phyloP scores from a whole-genome alignment of 2,329 filamentous ascomycete species.

The Xylariomycetidae sp. region DNA sequence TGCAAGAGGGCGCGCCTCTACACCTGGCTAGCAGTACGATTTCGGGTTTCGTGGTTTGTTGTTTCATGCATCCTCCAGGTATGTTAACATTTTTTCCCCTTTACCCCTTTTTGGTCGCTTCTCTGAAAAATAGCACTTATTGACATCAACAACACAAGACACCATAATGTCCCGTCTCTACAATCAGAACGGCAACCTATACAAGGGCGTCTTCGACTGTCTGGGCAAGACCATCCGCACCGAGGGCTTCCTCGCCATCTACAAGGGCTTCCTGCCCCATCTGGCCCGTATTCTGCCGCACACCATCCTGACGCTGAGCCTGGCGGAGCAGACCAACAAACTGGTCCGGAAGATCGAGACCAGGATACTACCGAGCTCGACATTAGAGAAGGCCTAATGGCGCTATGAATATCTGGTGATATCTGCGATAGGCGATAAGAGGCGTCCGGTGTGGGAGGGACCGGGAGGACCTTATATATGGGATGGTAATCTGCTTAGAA shows the following conservation, averaged over 20 bases:
- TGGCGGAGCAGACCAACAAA: constrained; percentile 98
- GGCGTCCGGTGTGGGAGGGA: too few relatives aligned
- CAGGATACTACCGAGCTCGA: constrained; percentile 42
- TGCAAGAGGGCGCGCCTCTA: constrained; percentile 85
- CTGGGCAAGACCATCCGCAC: constrained; percentile 85
- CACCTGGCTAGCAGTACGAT: constrained; percentile 85
- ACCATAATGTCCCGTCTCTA: constrained; percentile 99
- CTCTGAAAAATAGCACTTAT: too few relatives aligned
- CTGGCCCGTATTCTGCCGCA: constrained; percentile 91
- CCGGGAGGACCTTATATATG: too few relatives aligned
- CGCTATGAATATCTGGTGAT: neutral
- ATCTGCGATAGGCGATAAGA: too few relatives aligned
- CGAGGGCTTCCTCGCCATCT: constrained; percentile 87
- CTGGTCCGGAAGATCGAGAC: constrained; percentile 74
- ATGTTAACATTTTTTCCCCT: constrained; percentile 24
- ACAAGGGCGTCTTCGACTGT: constrained; percentile 89
- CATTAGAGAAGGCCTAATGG: constrained; percentile 25
- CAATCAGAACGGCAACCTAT: constrained; percentile 98
- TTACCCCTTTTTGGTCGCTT: constrained; percentile 5
- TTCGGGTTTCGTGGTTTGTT: constrained; percentile 94
- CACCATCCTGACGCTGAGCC: constrained; percentile 85
- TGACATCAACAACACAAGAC: too few relatives aligned
- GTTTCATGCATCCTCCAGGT: constrained; percentile 96
- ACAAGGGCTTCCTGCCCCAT: constrained; percentile 97
- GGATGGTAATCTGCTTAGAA: too few relatives aligned